A percentile compares a stretch with the other conserved stretches of the same genome.
Conservation (phyloP, 805 yeast genomes). For the Wickerhamomyces bisporus region DNA sequence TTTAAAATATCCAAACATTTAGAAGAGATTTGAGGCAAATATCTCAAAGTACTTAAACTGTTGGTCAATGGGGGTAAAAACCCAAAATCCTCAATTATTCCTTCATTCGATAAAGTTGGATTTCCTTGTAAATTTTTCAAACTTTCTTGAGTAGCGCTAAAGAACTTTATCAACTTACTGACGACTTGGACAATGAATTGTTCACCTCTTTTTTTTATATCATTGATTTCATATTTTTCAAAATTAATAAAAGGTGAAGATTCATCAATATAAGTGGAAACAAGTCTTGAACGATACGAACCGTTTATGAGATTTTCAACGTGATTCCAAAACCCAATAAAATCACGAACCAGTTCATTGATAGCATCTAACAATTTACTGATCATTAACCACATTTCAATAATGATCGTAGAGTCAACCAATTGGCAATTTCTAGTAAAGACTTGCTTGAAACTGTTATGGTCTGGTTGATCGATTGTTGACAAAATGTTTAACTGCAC, state of each 20-base stretch:
- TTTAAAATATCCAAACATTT: slow-evolving; percentile 37
- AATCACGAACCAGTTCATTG: slow-evolving; percentile 31
- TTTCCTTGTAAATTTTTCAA: slow-evolving; percentile 9
- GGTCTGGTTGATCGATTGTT: slow-evolving; percentile 31
- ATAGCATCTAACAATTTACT: slow-evolving; percentile 38
- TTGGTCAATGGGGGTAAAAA: slow-evolving; percentile 64
- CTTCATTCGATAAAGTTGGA: slow-evolving; percentile 20
- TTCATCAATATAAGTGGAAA: slow-evolving; percentile 25
- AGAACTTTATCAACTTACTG: slow-evolving; percentile 25
- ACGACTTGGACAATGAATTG: slow-evolving; percentile 32
- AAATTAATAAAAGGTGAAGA: slow-evolving; percentile 35
- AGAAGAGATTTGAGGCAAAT: slow-evolving; percentile 41
- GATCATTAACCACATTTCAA: slow-evolving; percentile 56
- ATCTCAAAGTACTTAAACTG: slow-evolving; percentile 52
- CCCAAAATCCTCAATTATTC: slow-evolving; percentile 36
- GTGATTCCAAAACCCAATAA: slow-evolving; percentile 48
- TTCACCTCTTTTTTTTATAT: slow-evolving; percentile 35
- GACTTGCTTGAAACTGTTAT: slow-evolving; percentile 22
- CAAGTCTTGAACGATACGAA: slow-evolving; percentile 34
- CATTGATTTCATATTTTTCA: slow-evolving; percentile 36
- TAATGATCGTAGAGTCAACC: slow-evolving; percentile 48
- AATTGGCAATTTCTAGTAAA: slow-evolving; percentile 23
- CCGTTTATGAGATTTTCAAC: slow-evolving; percentile 52
- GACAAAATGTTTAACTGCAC: slow-evolving; percentile 36
- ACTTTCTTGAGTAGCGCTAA: slow-evolving; percentile 28